Percentiles rank a stretch among this genome's conserved stretches.
These are phyloP conservation scores for Areca catechu DNA, from an alignment of 176 grass and related monocot species.

Conservation along the genomic window DNA sequence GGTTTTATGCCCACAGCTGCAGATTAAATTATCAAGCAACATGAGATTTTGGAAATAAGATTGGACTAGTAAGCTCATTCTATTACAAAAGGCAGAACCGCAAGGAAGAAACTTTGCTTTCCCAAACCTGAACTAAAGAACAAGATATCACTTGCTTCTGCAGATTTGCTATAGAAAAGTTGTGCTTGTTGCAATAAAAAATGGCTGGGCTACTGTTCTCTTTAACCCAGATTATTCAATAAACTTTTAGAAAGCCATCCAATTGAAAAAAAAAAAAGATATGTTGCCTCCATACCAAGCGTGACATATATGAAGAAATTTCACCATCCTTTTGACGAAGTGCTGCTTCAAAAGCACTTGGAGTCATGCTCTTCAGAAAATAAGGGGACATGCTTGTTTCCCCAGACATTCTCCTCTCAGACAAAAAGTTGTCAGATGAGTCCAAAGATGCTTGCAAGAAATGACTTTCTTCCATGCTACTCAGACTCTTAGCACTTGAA, in stretches of 20 bases:
- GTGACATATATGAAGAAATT: slow-evolving; percentile 89
- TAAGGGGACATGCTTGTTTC: slow-evolving; percentile 79
- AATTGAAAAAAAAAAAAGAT: slow-evolving; percentile 12
- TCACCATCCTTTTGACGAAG: slow-evolving; percentile 97
- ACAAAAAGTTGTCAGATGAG: slow-evolving; percentile 53
- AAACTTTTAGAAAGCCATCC: not conserved
- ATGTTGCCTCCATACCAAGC: slow-evolving; percentile 50
- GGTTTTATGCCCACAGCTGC: too few relatives aligned
- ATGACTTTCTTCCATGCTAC: slow-evolving; percentile 80
- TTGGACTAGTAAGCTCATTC: too few relatives aligned
- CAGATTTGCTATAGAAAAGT: too few relatives aligned
- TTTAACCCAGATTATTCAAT: not conserved
- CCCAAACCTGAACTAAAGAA: too few relatives aligned
- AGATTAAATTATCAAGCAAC: too few relatives aligned
- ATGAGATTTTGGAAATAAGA: too few relatives aligned
- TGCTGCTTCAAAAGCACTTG: slow-evolving; percentile 92
- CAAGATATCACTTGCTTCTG: too few relatives aligned
- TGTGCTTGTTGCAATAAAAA: too few relatives aligned
- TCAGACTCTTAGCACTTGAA: slow-evolving; percentile 54
- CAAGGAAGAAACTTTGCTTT: too few relatives aligned
- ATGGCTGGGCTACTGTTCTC: too few relatives aligned
- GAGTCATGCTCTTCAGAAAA: slow-evolving; percentile 97
- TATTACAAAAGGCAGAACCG: too few relatives aligned
- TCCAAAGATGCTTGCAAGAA: slow-evolving; percentile 93
- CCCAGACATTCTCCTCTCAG: slow-evolving; percentile 80